phyloP scores from a whole-genome alignment of 495 filamentous ascomycete genomes.

The Talaromyces ruber region DNA sequence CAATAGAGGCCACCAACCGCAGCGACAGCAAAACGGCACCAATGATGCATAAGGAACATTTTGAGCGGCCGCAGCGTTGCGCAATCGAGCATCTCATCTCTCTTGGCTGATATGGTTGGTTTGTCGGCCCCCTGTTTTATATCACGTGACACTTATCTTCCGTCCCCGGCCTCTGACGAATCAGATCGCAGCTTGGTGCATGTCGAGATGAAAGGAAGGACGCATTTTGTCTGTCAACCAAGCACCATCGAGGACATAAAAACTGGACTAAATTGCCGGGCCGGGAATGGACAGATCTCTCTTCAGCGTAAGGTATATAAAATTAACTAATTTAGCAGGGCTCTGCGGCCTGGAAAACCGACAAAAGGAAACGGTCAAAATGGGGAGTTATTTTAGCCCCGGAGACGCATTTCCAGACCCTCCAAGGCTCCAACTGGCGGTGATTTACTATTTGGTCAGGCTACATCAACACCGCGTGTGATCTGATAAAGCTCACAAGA shows the following conservation, averaged over 20 bases:
- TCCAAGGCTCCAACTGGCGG: not conserved
- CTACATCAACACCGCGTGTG: not conserved
- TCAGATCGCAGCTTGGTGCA: not conserved
- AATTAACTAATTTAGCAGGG: not conserved
- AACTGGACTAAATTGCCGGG: not conserved
- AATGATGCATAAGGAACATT: not conserved
- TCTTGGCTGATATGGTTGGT: not conserved
- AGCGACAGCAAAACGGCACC: not conserved
- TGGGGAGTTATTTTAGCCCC: not conserved
- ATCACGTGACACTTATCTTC: not conserved
- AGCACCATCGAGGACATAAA: not conserved
- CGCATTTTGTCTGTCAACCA: not conserved
- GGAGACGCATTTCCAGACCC: not conserved
- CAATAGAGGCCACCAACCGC: not conserved
- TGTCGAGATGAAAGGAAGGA: not conserved
- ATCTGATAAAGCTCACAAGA: not conserved
- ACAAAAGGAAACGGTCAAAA: not conserved
- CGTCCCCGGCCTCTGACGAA: not conserved
- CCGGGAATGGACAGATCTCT: not conserved
- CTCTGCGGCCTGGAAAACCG: not conserved
- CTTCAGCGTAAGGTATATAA: not conserved
- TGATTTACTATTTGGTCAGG: not conserved
- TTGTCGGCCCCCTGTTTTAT: not conserved
- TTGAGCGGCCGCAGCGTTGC: not conserved
- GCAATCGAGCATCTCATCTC: not conserved